Conservation (phyloP, 129 eudicot genomes). For the Lactuca saligna region DNA sequence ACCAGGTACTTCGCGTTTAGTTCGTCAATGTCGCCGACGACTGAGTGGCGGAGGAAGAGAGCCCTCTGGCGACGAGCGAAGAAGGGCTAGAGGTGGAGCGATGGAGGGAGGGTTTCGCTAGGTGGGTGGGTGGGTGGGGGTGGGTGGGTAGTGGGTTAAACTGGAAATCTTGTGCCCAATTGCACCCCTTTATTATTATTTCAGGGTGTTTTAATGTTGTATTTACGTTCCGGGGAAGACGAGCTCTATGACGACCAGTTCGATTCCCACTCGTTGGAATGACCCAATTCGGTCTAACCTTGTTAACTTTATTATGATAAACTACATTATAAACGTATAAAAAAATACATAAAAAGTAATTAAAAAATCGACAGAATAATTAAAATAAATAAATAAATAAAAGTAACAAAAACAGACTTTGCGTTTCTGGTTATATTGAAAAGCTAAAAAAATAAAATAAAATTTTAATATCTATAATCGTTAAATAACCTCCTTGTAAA, state of each 20-base stretch:
- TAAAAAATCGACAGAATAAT: no score
- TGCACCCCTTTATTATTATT: neutral
- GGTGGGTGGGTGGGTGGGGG: conserved; percentile 8
- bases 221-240: neutral
- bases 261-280: neutral
- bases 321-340: no score
- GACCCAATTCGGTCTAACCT: no score
- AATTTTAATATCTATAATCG: no score
- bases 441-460: no score
- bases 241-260: neutral
- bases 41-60: conserved; percentile 15
- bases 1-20: conserved; percentile 16
- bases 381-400: no score
- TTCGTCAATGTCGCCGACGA: conserved; percentile 24
- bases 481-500: no score
- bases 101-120: neutral
- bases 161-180: conserved; percentile 18
- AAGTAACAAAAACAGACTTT: no score
- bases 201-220: conserved; percentile 2
- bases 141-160: conserved; percentile 8
- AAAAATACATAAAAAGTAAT: no score
- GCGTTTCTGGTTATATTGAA: no score
- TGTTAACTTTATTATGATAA: no score
- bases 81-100: neutral
- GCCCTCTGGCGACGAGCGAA: conserved; percentile 17